A percentile compares a stretch with the other conserved stretches of the same genome.
These are phyloP conservation scores for Cyclostephanos invisitatus DNA, from an alignment of 108 stramenopile genomes.

Conservation along the genomic window DNA sequence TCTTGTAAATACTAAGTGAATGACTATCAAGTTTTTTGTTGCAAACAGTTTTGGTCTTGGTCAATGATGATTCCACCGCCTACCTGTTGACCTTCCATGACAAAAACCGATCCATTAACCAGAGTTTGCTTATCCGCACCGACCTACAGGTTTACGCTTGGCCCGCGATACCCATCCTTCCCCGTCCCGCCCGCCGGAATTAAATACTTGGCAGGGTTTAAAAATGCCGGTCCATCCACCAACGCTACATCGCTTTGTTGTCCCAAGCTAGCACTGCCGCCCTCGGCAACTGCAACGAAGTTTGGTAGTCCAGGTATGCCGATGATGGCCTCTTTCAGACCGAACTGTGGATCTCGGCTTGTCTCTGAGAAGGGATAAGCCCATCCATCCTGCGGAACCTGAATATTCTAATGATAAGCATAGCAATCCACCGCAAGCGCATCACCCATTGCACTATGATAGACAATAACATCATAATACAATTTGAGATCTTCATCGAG, in stretches of 20 bases:
- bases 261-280: slow-evolving; percentile 13
- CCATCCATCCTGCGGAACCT: slow-evolving; percentile 43
- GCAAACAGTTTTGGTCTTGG: background rate
- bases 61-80: background rate
- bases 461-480: slow-evolving; percentile 28
- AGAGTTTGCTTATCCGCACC: slow-evolving; percentile 29
- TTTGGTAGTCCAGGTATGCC: slow-evolving; percentile 33
- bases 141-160: slow-evolving; percentile 21
- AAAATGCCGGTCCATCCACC: slow-evolving; percentile 10
- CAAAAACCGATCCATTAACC: slow-evolving; percentile 18
- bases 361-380: slow-evolving; percentile 31
- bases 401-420: slow-evolving; percentile 33
- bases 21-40: slow-evolving; percentile 4
- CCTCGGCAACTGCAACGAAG: slow-evolving; percentile 9
- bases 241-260: slow-evolving; percentile 18
- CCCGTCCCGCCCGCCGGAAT: slow-evolving; percentile 36
- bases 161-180: slow-evolving; percentile 23
- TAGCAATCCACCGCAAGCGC: slow-evolving; percentile 16
- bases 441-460: background rate
- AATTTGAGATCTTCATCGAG: slow-evolving; percentile 30
- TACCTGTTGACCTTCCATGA: background rate
- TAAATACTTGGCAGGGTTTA: slow-evolving; percentile 41
- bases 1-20: slow-evolving; percentile 37
- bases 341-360: slow-evolving; percentile 36
- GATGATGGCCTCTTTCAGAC: slow-evolving; percentile 45